Evolutionary conservation across 805 yeast species (phyloP), one percentile per base, ranked within the genome.

Genomic region (Candida ortonii): DNA sequence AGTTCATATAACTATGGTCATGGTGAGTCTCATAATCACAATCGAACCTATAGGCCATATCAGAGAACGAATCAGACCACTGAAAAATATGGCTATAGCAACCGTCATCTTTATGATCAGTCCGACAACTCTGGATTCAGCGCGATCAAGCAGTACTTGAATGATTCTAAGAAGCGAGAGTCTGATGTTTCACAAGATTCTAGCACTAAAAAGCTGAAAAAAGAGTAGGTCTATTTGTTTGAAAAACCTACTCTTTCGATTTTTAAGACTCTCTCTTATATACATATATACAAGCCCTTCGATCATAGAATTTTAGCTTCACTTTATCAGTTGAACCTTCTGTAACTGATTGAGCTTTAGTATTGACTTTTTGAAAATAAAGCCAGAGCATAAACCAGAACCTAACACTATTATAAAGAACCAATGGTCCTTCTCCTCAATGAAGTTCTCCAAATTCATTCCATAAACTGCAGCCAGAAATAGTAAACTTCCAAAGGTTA

Each of bases 391-490:
- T 3, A 61, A 32, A 7, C 74, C 52, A 2, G 78, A 63, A 0
- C 80, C 64, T 2, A 67, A 41, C 1, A 68, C 57, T 5, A 80
- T 71, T 1, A 77, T 55, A 3, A 57, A 55, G 53, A 87, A 84
- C 20, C 96, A 96, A 44, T 71, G 70, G 36, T 73, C 71, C 1
- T 78, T 65, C 37, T 88, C 95, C 56, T 93, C 99, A 15, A 93
- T 80, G 53, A 84, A 88, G 61, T 90, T 93, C 52, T 84, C 86
- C 57, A 93, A 65, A 60, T 93, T 93, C 98, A 93, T 93, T 22
- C 99, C 99, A 59, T 89, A 93, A 8, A 87, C 65, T 0, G 96
- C 83, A 2, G 95, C 93, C 11, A 86, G 56, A 46, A 84, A 85
- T 28, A 94, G 65, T 1, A 93, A 82, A 11, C 80, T 74, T 2